Conservation (phyloP, 2,329 filamentous ascomycete genomes). For the Fusarium acutatum region DNA sequence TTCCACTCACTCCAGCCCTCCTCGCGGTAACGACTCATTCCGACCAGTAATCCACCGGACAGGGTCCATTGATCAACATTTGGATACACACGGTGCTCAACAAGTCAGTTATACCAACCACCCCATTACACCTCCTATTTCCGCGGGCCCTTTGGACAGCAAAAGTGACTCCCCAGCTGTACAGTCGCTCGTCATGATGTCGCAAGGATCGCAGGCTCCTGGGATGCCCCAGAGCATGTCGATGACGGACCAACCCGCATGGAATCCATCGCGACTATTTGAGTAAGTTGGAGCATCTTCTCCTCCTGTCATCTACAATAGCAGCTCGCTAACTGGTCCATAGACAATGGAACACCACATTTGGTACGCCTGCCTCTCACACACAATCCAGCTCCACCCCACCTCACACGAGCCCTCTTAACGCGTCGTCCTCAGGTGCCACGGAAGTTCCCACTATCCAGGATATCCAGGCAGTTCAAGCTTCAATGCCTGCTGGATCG, state of each 20-base stretch:
- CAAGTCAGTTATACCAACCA: slow-evolving; percentile 75
- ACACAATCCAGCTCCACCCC: slow-evolving; percentile 44
- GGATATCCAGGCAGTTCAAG: slow-evolving; percentile 59
- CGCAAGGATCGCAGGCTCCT: slow-evolving; percentile 64
- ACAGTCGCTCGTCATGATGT: slow-evolving; percentile 77
- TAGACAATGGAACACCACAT: slow-evolving; percentile 95
- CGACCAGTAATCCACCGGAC: slow-evolving; percentile 56
- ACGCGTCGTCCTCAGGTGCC: slow-evolving; percentile 61
- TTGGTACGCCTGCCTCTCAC: slow-evolving; percentile 70
- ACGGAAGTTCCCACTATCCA: slow-evolving; percentile 63
- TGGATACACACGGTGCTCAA: slow-evolving; percentile 62
- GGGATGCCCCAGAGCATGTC: slow-evolving; percentile 64
- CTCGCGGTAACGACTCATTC: slow-evolving; percentile 61
- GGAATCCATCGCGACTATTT: slow-evolving; percentile 90
- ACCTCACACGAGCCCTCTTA: slow-evolving; percentile 61
- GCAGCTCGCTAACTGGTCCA: slow-evolving; percentile 1
- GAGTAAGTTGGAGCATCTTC: slow-evolving; percentile 70
- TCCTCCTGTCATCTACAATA: background rate
- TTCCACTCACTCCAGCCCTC: slow-evolving; percentile 70
- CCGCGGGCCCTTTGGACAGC: slow-evolving; percentile 74
- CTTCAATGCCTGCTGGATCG: slow-evolving; percentile 54
- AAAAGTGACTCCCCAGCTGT: slow-evolving; percentile 80
- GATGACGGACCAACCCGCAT: slow-evolving; percentile 70
- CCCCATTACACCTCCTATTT: slow-evolving; percentile 83
- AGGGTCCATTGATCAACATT: slow-evolving; percentile 62